Evolutionary conservation across 371 early-diverging fungal genomes (phyloP).

Genomic region (Rhizopus arrhizus): DNA sequence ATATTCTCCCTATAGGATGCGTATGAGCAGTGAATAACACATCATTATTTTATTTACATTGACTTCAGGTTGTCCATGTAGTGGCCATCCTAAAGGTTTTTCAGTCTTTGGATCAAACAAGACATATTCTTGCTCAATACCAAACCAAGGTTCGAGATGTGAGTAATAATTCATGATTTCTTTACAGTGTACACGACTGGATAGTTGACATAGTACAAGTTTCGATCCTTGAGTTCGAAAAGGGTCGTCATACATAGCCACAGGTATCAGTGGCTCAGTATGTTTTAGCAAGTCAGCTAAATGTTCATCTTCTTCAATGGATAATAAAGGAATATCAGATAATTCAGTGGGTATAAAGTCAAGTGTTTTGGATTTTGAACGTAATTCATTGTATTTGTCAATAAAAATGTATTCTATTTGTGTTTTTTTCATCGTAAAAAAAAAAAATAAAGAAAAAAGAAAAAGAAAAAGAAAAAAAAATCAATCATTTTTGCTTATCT

Average conservation of each 20-base stretch:
- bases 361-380: constrained; percentile 51
- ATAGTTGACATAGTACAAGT: constrained; percentile 51
- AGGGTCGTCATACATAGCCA: constrained; percentile 57
- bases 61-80: constrained; percentile 50
- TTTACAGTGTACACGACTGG: constrained; percentile 42
- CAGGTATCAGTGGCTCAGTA: constrained; percentile 34
- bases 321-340: constrained; percentile 48
- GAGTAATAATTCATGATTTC: constrained; percentile 50
- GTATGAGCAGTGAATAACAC: background rate
- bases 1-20: constrained; percentile 41
- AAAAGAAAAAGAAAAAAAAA: constrained; percentile 6
- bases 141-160: constrained; percentile 60
- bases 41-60: constrained; percentile 33
- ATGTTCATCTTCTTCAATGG: constrained; percentile 12
- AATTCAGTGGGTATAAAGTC: constrained; percentile 34
- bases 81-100: constrained; percentile 50
- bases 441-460: constrained; percentile 6
- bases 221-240: constrained; percentile 58
- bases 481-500: constrained; percentile 1
- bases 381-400: constrained; percentile 41
- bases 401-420: constrained; percentile 54
- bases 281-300: background rate
- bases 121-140: constrained; percentile 64
- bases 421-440: constrained; percentile 28
- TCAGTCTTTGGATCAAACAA: constrained; percentile 52